phyloP scores from a whole-genome alignment of 176 grass and related monocot species.

The Bolboschoenus planiculmis region DNA sequence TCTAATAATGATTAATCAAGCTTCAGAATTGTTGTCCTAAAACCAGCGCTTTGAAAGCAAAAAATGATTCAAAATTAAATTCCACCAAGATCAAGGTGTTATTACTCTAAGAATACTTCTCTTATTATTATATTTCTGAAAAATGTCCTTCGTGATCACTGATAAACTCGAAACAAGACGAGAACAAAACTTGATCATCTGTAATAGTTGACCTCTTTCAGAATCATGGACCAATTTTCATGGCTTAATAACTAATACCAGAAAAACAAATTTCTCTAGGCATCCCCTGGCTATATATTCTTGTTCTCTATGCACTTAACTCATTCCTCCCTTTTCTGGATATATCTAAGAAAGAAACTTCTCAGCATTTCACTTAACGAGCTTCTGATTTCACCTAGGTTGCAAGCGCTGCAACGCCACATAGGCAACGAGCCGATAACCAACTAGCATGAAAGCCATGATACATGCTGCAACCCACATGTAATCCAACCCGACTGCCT shows the following conservation, averaged over 20 bases:
- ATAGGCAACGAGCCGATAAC: slow-evolving; percentile 88
- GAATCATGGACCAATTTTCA: not conserved
- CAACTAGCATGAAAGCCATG: slow-evolving; percentile 84
- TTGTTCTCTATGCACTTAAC: not conserved
- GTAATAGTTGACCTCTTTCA: not conserved
- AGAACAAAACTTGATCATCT: not conserved
- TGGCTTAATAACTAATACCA: not conserved
- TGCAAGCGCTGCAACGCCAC: slow-evolving; percentile 64
- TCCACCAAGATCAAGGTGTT: not conserved
- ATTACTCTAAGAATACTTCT: not conserved
- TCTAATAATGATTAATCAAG: not conserved
- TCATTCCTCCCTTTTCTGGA: not conserved
- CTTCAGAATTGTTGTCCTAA: not conserved
- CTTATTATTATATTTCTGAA: slow-evolving; percentile 2
- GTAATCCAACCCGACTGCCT: slow-evolving; percentile 62
- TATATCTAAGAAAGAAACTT: not conserved
- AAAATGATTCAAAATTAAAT: not conserved
- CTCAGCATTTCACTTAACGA: not conserved
- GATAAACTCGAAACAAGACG: not conserved
- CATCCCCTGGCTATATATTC: not conserved
- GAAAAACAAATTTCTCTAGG: not conserved
- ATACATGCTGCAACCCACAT: slow-evolving; percentile 88
- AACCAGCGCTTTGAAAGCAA: not conserved
- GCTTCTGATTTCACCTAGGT: slow-evolving; percentile 36
- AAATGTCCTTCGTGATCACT: not conserved